These are phyloP conservation scores for Syzygium grande DNA, from an alignment of 345 rosid species.

Conservation along the genomic window DNA sequence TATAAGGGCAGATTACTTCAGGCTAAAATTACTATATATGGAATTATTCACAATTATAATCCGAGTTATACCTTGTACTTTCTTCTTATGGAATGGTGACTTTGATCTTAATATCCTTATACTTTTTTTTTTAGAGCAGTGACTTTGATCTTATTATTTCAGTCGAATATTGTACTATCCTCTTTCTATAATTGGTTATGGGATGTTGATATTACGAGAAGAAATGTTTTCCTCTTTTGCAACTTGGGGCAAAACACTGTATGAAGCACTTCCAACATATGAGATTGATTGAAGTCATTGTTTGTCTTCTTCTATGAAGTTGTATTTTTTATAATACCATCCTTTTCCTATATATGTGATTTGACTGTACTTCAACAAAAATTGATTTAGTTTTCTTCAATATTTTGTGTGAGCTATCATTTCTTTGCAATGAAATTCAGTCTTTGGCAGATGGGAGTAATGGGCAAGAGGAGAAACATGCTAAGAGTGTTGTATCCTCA, in stretches of 20 bases:
- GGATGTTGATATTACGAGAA: neutral
- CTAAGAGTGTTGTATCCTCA: slow-evolving; percentile 13
- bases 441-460: slow-evolving; percentile 22
- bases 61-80: neutral
- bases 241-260: neutral
- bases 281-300: neutral
- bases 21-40: neutral
- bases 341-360: neutral
- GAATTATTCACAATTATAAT: neutral
- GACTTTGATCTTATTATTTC: neutral
- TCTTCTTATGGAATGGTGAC: neutral
- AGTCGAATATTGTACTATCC: neutral
- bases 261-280: neutral
- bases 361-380: neutral
- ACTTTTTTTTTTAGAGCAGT: neutral
- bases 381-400: neutral
- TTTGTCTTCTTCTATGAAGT: neutral
- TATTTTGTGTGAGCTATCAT: neutral
- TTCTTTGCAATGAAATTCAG: neutral
- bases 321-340: neutral
- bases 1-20: neutral
- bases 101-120: neutral
- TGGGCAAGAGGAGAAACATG: slow-evolving; percentile 18
- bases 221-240: neutral
- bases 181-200: neutral